Evolutionary conservation across 1,139 yeast genomes (phyloP).

Genomic region (Geotrichum australiense): DNA sequence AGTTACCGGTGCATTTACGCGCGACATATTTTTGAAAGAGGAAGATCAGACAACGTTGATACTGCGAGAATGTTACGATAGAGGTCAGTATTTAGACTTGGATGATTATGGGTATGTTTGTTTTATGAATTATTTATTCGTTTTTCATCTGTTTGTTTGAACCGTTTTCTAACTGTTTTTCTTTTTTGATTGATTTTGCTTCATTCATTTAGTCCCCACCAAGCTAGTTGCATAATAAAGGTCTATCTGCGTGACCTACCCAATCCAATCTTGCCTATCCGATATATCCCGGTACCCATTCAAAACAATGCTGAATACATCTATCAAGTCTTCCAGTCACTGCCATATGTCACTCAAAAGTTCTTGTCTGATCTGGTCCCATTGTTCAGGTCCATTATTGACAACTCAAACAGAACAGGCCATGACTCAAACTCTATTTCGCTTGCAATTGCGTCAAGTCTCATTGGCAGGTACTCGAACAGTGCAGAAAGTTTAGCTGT

Average conservation of each 20-base stretch:
- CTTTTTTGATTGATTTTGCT: too few relatives aligned
- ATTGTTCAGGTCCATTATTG: slow-evolving; percentile 7
- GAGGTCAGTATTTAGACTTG: slow-evolving; percentile 34
- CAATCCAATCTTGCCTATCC: slow-evolving; percentile 12
- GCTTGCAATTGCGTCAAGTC: slow-evolving; percentile 28
- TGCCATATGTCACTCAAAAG: slow-evolving; percentile 15
- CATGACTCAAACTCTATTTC: slow-evolving; percentile 8
- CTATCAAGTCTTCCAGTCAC: slow-evolving; percentile 9
- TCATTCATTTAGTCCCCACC: slow-evolving; percentile 27
- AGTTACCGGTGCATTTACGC: slow-evolving; percentile 21
- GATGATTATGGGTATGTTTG: slow-evolving; percentile 28
- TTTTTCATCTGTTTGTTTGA: background rate
- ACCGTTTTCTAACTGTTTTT: slow-evolving; percentile 8
- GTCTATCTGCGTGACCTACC: slow-evolving; percentile 15
- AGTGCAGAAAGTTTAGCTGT: slow-evolving; percentile 25
- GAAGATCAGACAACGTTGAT: slow-evolving; percentile 26
- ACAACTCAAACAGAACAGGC: slow-evolving; percentile 9
- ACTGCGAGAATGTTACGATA: slow-evolving; percentile 34
- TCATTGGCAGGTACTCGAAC: slow-evolving; percentile 27
- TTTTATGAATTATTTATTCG: background rate
- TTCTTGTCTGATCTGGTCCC: slow-evolving; percentile 13
- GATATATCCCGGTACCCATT: slow-evolving; percentile 10
- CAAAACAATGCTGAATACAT: slow-evolving; percentile 9
- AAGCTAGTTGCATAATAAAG: slow-evolving; percentile 12
- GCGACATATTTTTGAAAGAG: slow-evolving; percentile 18